Conservation (phyloP, 2,329 filamentous ascomycete genomes). For the Fusarium sambucinum region DNA sequence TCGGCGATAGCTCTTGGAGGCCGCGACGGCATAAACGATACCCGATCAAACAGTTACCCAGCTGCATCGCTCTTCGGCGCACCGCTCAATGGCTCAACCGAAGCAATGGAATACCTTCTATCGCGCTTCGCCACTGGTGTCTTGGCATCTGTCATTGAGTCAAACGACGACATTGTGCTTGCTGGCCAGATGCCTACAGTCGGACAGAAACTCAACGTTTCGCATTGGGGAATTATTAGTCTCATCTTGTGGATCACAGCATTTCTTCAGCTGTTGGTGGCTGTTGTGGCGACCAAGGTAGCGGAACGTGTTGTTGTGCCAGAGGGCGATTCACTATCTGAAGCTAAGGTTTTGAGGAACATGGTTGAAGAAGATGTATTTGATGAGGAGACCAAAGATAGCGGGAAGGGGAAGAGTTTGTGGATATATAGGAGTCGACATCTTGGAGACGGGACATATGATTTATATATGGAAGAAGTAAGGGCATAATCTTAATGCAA, state of each 20-base stretch:
- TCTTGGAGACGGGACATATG: background rate
- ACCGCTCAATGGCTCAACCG: background rate
- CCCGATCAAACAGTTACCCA: constrained; percentile 5
- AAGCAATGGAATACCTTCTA: background rate
- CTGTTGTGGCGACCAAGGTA: constrained; percentile 11
- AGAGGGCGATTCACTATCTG: background rate
- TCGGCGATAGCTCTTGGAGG: constrained; percentile 32
- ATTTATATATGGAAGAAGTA: constrained; percentile 3
- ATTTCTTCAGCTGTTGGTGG: background rate
- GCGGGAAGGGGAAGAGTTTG: background rate
- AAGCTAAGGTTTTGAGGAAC: constrained; percentile 1
- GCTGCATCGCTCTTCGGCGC: background rate
- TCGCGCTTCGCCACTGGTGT: constrained; percentile 18
- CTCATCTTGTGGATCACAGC: constrained; percentile 8
- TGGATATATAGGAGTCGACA: constrained; percentile 6
- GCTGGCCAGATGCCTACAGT: background rate
- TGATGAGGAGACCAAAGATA: background rate
- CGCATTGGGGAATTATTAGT: constrained; percentile 4
- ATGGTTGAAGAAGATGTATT: constrained; percentile 1
- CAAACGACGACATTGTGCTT: constrained; percentile 1
- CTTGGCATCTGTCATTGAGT: background rate
- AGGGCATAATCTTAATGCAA: no score
- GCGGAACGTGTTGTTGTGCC: constrained; percentile 14
- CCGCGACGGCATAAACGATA: background rate
- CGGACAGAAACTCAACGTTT: constrained; percentile 4